Base-by-base conservation (phyloP, 371 early-diverging fungal species). In the Mycotypha africana region DNA sequence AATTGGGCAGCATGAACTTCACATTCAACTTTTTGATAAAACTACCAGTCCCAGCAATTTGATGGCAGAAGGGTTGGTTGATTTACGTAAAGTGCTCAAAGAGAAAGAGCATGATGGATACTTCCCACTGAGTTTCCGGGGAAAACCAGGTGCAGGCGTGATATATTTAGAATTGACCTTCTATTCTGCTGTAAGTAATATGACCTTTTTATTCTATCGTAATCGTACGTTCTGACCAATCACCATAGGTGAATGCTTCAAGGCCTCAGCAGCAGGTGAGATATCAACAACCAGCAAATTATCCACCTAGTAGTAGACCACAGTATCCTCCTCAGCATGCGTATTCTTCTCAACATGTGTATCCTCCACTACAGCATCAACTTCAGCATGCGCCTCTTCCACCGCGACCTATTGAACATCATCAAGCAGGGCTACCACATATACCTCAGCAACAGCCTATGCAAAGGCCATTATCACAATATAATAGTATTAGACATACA, bases 141-240 rank as follows among this genome's bases (percentile, higher is more conserved):
- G 56, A 15, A 26, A 47, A 46, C 47, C 35, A 34, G 17, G 56
- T 20, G 16, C 51, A n/a, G 68, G 62, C 0, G 62, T 61, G 32
- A 53, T 68, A 20, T 62, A 48, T 31, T 32, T 68, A 22, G 68
- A 68, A 34, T 47, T 68, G 50, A 68, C 68, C 6, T 65, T 68
- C 47, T 65, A 61, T 47, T 37, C 53, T 15, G 47, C 54, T 19
- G 67, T 67, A 60, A 53, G 55, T 49, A 2, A 8, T n/a, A 21
- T 11, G 36, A 22, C 2, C 3, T 35, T 34, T 9, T 21, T 46
- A 22, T n/a, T n/a, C 12, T 51, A 20, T 20, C n/a, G n/a, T n/a
- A n/a, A n/a, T n/a, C n/a, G n/a, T n/a, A n/a, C n/a, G n/a, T n/a
- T n/a, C n/a, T n/a, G n/a, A n/a, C n/a, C n/a, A n/a, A n/a, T n/a